Evolutionary conservation across 768 basidiomycete genomes (phyloP).

Genomic region (Strobilomyces dryophilus): DNA sequence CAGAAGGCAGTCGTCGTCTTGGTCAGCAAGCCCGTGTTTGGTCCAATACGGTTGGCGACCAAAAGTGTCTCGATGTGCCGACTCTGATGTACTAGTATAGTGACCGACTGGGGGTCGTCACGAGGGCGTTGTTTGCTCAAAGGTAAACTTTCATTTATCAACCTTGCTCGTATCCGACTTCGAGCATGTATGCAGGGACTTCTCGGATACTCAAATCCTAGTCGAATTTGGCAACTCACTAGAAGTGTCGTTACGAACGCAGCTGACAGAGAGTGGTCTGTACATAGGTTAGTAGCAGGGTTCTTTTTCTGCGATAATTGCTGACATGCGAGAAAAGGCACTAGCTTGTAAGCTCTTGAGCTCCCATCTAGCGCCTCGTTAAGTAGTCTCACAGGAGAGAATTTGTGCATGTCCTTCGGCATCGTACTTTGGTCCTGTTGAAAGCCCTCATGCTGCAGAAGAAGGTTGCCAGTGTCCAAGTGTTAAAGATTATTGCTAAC

Average conservation of each 20-base stretch:
- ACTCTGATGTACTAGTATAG: constrained; percentile 35
- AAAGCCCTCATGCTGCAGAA: constrained; percentile 94
- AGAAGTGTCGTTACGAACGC: constrained; percentile 67
- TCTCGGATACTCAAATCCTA: constrained; percentile 82
- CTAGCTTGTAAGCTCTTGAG: constrained; percentile 52
- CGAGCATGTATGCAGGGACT: constrained; percentile 53
- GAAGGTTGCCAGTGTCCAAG: constrained; percentile 48
- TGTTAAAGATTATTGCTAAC: constrained; percentile 8
- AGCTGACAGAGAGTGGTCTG: constrained; percentile 87
- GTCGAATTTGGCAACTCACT: constrained; percentile 80
- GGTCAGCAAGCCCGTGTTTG: constrained; percentile 87
- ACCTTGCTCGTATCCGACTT: not conserved
- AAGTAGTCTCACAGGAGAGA: constrained; percentile 58
- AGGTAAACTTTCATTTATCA: constrained; percentile 35
- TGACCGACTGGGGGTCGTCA: constrained; percentile 93
- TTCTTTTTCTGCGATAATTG: not conserved
- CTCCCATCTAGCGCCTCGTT: not conserved
- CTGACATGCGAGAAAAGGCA: constrained; percentile 44
- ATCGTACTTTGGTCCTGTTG: constrained; percentile 87
- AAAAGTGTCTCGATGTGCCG: not conserved
- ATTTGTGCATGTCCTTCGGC: constrained; percentile 89
- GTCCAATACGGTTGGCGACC: constrained; percentile 72
- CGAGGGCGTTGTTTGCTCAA: constrained; percentile 86
- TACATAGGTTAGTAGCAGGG: constrained; percentile 75
- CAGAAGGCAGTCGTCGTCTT: constrained; percentile 97